Evolutionary conservation across 352 stramenopile genomes (phyloP).

Genomic region (Globisporangium acanthophoron): DNA sequence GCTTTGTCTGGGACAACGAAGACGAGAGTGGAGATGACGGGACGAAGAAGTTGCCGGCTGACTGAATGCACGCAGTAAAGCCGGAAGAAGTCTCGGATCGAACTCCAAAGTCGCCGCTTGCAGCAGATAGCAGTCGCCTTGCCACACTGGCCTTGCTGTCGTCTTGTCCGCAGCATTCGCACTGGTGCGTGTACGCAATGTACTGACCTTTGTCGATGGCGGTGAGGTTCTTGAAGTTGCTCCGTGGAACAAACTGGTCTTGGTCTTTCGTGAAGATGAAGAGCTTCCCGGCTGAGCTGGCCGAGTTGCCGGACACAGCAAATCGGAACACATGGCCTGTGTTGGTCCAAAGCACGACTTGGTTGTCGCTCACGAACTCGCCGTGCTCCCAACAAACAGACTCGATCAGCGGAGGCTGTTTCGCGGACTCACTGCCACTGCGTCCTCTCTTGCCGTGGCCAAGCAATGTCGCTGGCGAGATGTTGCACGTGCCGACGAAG

Average conservation of each 20-base stretch:
- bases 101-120: neutral
- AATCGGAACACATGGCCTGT: slow-evolving; percentile 66
- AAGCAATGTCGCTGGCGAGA: slow-evolving; percentile 30
- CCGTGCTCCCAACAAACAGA: slow-evolving; percentile 53
- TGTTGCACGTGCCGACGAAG: slow-evolving; percentile 45
- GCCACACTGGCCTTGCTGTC: neutral
- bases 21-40: slow-evolving; percentile 11
- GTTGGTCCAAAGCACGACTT: slow-evolving; percentile 66
- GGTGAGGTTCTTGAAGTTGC: slow-evolving; percentile 53
- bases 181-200: slow-evolving; percentile 50
- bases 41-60: slow-evolving; percentile 15
- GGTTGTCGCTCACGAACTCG: slow-evolving; percentile 54
- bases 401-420: slow-evolving; percentile 1
- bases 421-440: neutral
- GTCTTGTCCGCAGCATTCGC: slow-evolving; percentile 31
- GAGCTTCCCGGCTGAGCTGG: slow-evolving; percentile 37
- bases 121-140: neutral
- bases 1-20: slow-evolving; percentile 9
- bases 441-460: slow-evolving; percentile 1
- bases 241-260: slow-evolving; percentile 75
- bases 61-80: slow-evolving; percentile 44
- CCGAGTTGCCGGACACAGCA: slow-evolving; percentile 18
- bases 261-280: slow-evolving; percentile 83
- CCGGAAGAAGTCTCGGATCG: slow-evolving; percentile 14
- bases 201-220: slow-evolving; percentile 48